Evolutionary conservation across 768 basidiomycete species (phyloP), one percentile per base, ranked within the genome.

Genomic region (Pilatotrama ljubarskyi): DNA sequence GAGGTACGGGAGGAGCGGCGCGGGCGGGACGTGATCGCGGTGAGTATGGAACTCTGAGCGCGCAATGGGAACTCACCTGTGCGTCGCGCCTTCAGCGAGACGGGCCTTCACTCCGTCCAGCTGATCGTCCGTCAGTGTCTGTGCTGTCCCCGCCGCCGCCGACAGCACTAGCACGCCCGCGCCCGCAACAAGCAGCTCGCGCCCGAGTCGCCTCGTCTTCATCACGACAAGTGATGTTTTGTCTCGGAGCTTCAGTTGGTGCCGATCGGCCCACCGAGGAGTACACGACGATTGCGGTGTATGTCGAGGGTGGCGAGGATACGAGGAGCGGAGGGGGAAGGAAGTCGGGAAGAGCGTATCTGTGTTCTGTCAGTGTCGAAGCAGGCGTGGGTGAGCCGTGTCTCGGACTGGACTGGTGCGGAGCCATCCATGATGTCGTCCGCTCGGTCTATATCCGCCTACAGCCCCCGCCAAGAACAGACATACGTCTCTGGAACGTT

Each of bases 81-180:
- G 76, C 20, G 56, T 72, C 6, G 82, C 77, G 24, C 78, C 75
- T 48, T 76, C 72, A 2, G 75, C 75, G 1, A 82, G 74, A 24
- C 72, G 71, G 46, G 72, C 65, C 47, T 69, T 68, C 13, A 81
- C 73, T 4, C 68, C 48, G n/a, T 69, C 61, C n/a, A 80, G 52
- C 60, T 80, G 75, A 2, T 64, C 65, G 37, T 71, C 66, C 2
- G 76, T 66, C 9, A 80, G 72, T 25, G 59, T 69, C 59, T 81
- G 78, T 0, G 75, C 74, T 3, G 24, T 47, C 32, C 46, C 55
- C 24, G n/a, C 35, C 8, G 46, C 35, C 18, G 35, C 24, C 41
- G 43, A 10, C 15, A 37, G 18, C 29, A 15, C 25, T 32, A 52
- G 37, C 8, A 50, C 36, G 20, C 43, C 9, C 29, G 29, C 58